Conservation (phyloP, 225 moss, liverwort and hornwort genomes). For the Climacium dendroides region DNA sequence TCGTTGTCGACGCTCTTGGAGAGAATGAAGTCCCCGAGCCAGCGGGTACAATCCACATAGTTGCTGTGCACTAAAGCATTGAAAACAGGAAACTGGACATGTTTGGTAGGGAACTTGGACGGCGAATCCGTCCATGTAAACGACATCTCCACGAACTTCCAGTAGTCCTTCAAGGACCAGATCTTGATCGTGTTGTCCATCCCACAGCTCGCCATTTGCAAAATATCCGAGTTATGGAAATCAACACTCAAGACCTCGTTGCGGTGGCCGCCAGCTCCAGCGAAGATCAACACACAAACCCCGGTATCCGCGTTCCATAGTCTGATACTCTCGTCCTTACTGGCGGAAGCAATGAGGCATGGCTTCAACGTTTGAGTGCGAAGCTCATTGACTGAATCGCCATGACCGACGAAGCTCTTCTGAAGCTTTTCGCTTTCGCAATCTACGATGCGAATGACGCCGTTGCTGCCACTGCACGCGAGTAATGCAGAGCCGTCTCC, state of each 20-base stretch:
- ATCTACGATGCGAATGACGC: constrained; percentile 79
- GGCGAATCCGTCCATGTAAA: constrained; percentile 79
- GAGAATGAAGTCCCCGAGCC: constrained; percentile 91
- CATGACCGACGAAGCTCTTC: constrained; percentile 86
- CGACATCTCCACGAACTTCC: constrained; percentile 89
- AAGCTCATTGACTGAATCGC: constrained; percentile 93
- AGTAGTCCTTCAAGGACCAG: constrained; percentile 95
- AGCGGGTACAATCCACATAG: constrained; percentile 94
- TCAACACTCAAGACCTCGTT: constrained; percentile 97
- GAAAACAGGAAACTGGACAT: constrained; percentile 90
- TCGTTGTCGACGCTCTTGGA: constrained; percentile 99
- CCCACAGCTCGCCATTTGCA: constrained; percentile 89
- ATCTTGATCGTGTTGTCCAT: constrained; percentile 99
- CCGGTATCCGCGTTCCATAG: constrained; percentile 90
- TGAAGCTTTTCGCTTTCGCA: constrained; percentile 70
- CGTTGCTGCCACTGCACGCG: constrained; percentile 91
- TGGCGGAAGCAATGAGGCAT: constrained; percentile 84
- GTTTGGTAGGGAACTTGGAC: constrained; percentile 92
- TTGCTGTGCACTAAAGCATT: constrained; percentile 89
- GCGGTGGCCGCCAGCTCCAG: constrained; percentile 95
- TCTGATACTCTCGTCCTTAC: constrained; percentile 93
- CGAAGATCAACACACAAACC: constrained; percentile 89
- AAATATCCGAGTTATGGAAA: constrained; percentile 73
- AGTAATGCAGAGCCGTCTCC: constrained; percentile 52
- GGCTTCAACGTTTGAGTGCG: constrained; percentile 87